Conservation (phyloP, 2,329 filamentous ascomycete species). For the Stachybotrys elegans region DNA sequence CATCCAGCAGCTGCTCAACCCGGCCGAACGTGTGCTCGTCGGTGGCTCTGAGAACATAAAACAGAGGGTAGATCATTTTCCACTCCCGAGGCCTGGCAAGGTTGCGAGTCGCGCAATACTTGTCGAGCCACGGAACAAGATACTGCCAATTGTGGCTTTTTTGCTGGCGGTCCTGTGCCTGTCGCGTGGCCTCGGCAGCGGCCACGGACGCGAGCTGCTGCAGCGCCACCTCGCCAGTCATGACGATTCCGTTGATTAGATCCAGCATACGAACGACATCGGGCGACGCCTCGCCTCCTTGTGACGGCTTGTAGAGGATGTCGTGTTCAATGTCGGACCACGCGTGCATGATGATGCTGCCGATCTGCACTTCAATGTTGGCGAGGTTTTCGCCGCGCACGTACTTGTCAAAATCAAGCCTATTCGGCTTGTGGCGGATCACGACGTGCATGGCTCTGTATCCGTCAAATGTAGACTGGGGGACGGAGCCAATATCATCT, state of each 20-base stretch:
- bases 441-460: background rate
- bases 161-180: background rate
- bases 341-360: constrained; percentile 5
- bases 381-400: background rate
- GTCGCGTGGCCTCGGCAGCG: background rate
- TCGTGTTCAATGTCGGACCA: constrained; percentile 8
- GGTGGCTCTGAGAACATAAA: background rate
- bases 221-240: constrained; percentile 5
- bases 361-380: constrained; percentile 7
- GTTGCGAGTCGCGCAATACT: background rate
- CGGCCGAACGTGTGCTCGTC: background rate
- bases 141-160: background rate
- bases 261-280: constrained; percentile 5
- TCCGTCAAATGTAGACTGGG: background rate
- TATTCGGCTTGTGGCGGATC: background rate
- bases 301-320: constrained; percentile 5
- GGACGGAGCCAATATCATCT: background rate
- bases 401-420: background rate
- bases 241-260: constrained; percentile 4
- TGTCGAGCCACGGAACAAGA: background rate
- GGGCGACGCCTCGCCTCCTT: background rate
- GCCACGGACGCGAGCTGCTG: background rate
- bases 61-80: background rate
- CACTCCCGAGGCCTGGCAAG: background rate
- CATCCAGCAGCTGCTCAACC: background rate